Base-by-base conservation (phyloP, 2,329 filamentous ascomycete species). In the Aspergillus texensis region DNA sequence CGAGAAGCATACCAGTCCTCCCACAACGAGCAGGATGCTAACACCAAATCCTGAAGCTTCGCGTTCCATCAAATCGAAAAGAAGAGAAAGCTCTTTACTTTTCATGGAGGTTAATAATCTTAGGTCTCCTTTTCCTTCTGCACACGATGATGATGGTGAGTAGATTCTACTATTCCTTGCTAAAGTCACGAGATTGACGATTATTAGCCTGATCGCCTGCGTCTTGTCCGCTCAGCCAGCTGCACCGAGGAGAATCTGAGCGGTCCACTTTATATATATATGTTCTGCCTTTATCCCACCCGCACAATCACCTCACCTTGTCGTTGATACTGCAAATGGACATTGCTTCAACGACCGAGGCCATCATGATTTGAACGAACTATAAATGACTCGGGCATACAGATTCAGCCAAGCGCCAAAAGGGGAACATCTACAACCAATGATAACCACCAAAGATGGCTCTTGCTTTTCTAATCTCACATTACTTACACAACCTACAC, bases 11-110 rank as follows among this genome's bases (percentile, higher is more conserved):
- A 65, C 58, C 46, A 68, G 59, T 62, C 65, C 69, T 21, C 67
- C 71, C 34, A 76, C 78, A n/a, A 68, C 76, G 62, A 79, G 78
- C 64, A 76, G 78, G 24, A 79, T 81, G 73, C 61, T 83, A 58
- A 70, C 75, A 21, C 77, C 81, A 5, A 74, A 73, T 30, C 58
- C 65, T 19, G 75, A 78, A 34, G 75, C 76, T 32, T 70, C 73
- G 24, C 74, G 74, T 34, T 74, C 75, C 11, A 72, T 73, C 24
- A 83, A 83, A 70, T 74, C 78, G 21, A 81, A 82, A 68, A 77
- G 81, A 65, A 75, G 82, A 50, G 82, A 84, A 69, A 84, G 82
- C 66, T 81, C 81, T 21, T 76, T 84, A 70, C 70, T 82, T 48
- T 77, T 81, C 45, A 81, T 82, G 79, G 78, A 79, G 43, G 64